Conservation (phyloP, 495 filamentous ascomycete species). For the Penicillium samsonianum region DNA sequence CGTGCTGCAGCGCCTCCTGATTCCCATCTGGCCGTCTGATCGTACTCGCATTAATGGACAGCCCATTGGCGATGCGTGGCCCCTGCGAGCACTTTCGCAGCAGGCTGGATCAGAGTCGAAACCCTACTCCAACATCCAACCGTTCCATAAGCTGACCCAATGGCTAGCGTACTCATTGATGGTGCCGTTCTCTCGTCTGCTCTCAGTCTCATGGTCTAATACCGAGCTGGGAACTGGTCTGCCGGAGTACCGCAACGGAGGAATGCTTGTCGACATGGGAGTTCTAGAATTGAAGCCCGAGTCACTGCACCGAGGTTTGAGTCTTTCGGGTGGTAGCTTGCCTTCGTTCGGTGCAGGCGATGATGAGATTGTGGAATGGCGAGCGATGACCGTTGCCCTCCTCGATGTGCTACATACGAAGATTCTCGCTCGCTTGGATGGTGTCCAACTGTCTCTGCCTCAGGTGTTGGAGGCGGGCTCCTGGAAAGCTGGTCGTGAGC, state of each 20-base stretch:
- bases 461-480: constrained; percentile 89
- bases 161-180: constrained; percentile 90
- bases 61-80: constrained; percentile 61
- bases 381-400: constrained; percentile 79
- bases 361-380: constrained; percentile 88
- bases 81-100: constrained; percentile 33
- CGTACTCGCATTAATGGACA: constrained; percentile 53
- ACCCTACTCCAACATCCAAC: constrained; percentile 33
- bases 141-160: constrained; percentile 87
- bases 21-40: constrained; percentile 56
- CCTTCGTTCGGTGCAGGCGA: constrained; percentile 78
- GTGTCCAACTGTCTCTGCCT: constrained; percentile 64
- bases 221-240: constrained; percentile 78
- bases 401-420: constrained; percentile 72
- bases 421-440: constrained; percentile 57
- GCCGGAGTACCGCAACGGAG: constrained; percentile 87
- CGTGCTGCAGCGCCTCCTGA: constrained; percentile 51
- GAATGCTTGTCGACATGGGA: constrained; percentile 79
- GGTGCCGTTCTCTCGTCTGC: constrained; percentile 79
- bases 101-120: constrained; percentile 6
- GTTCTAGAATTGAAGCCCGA: constrained; percentile 71
- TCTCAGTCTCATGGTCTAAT: constrained; percentile 76
- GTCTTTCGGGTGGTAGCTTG: constrained; percentile 56
- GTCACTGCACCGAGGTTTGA: constrained; percentile 57
- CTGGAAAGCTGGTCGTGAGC: constrained; percentile 58